Evolutionary conservation across 192 early-diverging fungal genomes (phyloP), one percentile per base, ranked within the genome.

Genomic region (Dissophora globulifera): DNA sequence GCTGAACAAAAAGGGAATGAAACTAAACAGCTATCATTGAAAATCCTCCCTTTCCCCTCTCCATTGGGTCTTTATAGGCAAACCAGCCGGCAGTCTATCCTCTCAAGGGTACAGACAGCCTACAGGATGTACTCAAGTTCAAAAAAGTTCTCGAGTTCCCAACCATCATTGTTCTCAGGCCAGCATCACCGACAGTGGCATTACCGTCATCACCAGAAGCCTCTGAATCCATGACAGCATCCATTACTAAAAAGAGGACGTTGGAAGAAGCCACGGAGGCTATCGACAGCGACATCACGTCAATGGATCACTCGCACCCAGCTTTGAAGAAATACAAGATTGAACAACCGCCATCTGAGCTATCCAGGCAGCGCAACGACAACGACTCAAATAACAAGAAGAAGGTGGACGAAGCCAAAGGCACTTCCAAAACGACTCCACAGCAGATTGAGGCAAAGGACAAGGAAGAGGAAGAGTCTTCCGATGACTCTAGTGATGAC

Each of bases 131-230:
- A 56, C 71, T 86, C 8, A 67, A 64, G 27, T 79, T 81, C 52
- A 81, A 86, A 45, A 83, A 80, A 8, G 78, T 86, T 10, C 22
- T 84, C 19, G 85, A 86, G 53, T 86, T 80, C 49, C 85, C 85
- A 0, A 79, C 78, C 2, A 66, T 86, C 22, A 68, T 82, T 43
- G 80, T 86, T 3, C 50, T 75, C 3, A 57, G 57, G 47, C 62
- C 50, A 6, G 0, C 47, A n/a, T 26, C 30, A 23, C 0, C 50
- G 13, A 25, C 49, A 43, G 1, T 52, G 16, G 10, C 27, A 32
- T 3, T 41, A n/a, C 33, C 49, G 46, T 22, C 53, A 25, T 0
- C 10, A 38, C 19, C 11, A 23, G 33, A 11, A 13, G 3, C 46
- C 13, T 22, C 31, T 4, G 58, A 49, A 11, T 26, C 9, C 17